Conservation (phyloP, 2,329 filamentous ascomycete species). For the Colletotrichum tanaceti region DNA sequence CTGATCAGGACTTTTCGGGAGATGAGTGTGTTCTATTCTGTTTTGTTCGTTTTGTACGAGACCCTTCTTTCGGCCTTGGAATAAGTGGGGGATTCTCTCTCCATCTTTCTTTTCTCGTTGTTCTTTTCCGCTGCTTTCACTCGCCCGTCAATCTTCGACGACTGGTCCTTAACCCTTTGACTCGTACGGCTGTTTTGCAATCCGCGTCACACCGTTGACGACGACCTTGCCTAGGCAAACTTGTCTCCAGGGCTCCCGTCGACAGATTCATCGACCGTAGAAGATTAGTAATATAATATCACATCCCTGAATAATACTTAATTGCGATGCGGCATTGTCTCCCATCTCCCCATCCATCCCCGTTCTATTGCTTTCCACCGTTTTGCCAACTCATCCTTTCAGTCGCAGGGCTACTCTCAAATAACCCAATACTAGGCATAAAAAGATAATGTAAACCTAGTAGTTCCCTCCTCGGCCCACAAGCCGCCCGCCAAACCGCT, state of each 20-base stretch:
- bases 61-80: background rate
- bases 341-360: background rate
- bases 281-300: background rate
- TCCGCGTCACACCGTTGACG: background rate
- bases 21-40: no score
- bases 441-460: background rate
- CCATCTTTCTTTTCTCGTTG: background rate
- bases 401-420: background rate
- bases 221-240: background rate
- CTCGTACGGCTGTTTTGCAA: background rate
- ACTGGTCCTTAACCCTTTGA: background rate
- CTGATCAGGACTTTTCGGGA: constrained; percentile 51
- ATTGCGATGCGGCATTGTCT: background rate
- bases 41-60: background rate
- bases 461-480: background rate
- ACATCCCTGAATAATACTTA: no score
- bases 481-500: background rate
- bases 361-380: no score
- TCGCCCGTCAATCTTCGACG: background rate
- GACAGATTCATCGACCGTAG: background rate
- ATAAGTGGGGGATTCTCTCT: background rate
- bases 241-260: no score
- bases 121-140: background rate
- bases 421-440: background rate
- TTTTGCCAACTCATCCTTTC: background rate